Evolutionary conservation across 2,329 filamentous ascomycete genomes (phyloP).

Genomic region (Cryphonectria radicalis): DNA sequence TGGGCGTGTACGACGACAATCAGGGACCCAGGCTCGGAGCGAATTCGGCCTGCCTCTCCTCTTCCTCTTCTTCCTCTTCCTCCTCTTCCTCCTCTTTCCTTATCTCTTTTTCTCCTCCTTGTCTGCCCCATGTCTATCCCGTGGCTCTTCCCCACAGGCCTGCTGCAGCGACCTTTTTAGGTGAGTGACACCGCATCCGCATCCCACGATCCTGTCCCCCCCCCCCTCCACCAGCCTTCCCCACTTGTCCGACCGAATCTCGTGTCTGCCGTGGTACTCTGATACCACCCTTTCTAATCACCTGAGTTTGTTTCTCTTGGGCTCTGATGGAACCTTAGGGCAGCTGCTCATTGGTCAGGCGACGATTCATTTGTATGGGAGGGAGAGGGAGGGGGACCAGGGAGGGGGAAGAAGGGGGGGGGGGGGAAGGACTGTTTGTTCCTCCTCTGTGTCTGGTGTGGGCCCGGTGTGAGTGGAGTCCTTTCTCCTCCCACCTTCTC

Average conservation of each 20-base stretch:
- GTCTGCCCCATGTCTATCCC: background rate
- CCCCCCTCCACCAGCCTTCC: background rate
- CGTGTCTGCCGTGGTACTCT: background rate
- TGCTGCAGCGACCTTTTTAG: background rate
- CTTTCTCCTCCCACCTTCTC: background rate
- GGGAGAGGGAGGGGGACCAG: background rate
- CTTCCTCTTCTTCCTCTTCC: too few relatives aligned
- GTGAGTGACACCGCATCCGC: constrained; percentile 6
- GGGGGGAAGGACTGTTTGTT: background rate
- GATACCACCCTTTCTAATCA: background rate
- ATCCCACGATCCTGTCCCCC: background rate
- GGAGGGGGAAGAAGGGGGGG: too few relatives aligned
- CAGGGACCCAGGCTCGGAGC: background rate
- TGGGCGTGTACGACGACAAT: background rate
- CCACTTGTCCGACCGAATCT: background rate
- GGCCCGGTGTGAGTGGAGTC: background rate
- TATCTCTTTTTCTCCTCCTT: background rate
- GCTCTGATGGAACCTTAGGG: background rate
- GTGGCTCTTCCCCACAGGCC: background rate
- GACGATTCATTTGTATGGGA: background rate
- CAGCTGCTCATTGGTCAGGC: background rate
- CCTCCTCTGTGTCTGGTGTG: background rate
- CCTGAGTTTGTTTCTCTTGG: constrained; percentile 15
- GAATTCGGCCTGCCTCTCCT: background rate
- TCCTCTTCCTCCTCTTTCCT: background rate